These are phyloP conservation scores for Phaeosphaeria sp. DNA, from an alignment of 2,329 filamentous ascomycete species.

Conservation along the genomic window DNA sequence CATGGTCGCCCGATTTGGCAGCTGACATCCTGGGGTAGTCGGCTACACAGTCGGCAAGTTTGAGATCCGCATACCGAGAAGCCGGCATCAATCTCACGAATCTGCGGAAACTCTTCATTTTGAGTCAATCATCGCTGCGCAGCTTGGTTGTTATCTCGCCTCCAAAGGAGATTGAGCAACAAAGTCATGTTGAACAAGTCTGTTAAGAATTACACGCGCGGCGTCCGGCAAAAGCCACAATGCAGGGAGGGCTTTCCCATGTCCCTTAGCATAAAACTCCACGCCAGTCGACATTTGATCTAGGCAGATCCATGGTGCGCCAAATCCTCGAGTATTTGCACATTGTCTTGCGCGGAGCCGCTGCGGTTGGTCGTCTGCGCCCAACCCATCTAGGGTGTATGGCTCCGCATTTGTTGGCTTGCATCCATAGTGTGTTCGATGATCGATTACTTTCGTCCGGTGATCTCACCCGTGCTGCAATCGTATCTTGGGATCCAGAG, in stretches of 20 bases:
- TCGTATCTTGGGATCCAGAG: conserved; percentile 19
- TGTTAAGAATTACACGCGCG: background rate
- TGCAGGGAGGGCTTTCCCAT: conserved; percentile 20
- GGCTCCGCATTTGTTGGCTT: background rate
- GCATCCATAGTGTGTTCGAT: conserved; percentile 18
- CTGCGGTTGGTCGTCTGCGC: conserved; percentile 26
- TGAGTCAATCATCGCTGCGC: background rate
- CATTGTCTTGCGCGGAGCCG: conserved; percentile 27
- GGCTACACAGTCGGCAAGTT: background rate
- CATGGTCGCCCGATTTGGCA: conserved; percentile 6
- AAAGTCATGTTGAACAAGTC: background rate
- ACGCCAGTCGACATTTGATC: conserved; percentile 9
- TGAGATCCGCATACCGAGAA: background rate
- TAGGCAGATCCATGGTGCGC: conserved; percentile 17
- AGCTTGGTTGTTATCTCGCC: background rate
- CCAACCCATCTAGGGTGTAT: conserved; percentile 4
- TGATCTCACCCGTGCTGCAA: conserved; percentile 20
- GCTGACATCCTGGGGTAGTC: conserved; percentile 13
- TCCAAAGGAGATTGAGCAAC: background rate
- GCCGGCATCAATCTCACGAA: background rate
- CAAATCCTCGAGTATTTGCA: conserved; percentile 18
- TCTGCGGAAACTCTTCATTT: background rate
- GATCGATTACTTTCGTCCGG: conserved; percentile 36
- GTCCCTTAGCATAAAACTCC: conserved; percentile 10
- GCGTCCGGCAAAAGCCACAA: conserved; percentile 13